These are phyloP conservation scores for Trichoderma simmonsii DNA, from an alignment of 2,329 filamentous ascomycete genomes.

Conservation along the genomic window DNA sequence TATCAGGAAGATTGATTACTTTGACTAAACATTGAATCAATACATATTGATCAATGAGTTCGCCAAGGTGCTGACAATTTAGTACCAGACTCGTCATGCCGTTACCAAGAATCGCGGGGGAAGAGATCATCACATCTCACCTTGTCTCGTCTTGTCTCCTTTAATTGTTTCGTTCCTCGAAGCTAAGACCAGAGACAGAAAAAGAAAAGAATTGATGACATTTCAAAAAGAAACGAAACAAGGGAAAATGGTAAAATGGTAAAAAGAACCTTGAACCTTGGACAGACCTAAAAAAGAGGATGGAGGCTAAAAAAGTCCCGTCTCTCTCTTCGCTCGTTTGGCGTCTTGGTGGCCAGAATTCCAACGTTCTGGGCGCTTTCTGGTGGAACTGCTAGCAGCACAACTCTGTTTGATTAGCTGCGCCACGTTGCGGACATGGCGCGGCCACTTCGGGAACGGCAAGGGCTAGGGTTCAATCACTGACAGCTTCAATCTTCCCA, in stretches of 20 bases:
- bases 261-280: neutral
- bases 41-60: neutral
- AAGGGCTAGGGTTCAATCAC: neutral
- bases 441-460: neutral
- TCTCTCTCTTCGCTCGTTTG: neutral
- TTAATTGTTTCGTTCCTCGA: neutral
- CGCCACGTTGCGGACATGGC: conserved; percentile 1
- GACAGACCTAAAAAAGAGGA: neutral
- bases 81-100: neutral
- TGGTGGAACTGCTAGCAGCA: neutral
- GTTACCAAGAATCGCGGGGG: neutral
- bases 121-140: too few species aligned
- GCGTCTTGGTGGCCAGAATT: neutral
- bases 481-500: neutral
- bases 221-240: neutral
- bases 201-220: neutral
- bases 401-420: neutral
- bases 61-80: neutral
- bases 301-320: neutral
- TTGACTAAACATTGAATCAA: neutral
- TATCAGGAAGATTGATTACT: neutral
- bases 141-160: neutral
- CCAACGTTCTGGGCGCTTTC: neutral
- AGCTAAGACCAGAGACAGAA: neutral
- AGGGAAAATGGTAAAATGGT: neutral